Conservation (phyloP, 495 filamentous ascomycete genomes). For the Annulohypoxylon maeteangense region DNA sequence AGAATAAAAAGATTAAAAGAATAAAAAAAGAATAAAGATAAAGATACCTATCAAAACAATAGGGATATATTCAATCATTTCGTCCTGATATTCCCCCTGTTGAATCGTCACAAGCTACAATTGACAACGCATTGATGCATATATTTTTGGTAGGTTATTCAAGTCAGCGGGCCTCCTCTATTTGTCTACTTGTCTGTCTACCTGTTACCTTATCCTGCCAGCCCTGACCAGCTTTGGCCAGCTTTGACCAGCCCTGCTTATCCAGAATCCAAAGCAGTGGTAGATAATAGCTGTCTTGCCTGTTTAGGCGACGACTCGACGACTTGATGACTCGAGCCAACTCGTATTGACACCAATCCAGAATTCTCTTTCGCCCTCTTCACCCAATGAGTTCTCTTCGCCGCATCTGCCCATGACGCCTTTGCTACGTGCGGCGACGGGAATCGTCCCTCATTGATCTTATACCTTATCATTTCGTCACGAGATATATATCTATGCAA, state of each 20-base stretch:
- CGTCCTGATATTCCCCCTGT: slow-evolving; percentile 24
- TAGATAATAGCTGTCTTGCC: background rate
- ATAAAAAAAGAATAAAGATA: background rate
- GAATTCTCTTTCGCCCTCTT: background rate
- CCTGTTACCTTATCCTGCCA: background rate
- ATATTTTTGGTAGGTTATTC: slow-evolving; percentile 32
- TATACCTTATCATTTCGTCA: background rate
- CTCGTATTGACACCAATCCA: slow-evolving; percentile 41
- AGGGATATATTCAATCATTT: slow-evolving; percentile 6
- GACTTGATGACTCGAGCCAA: slow-evolving; percentile 29
- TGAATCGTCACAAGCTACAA: slow-evolving; percentile 39
- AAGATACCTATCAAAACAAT: background rate
- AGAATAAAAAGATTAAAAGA: background rate
- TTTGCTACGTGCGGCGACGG: slow-evolving; percentile 16
- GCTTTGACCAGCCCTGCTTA: background rate
- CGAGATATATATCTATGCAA: slow-evolving; percentile 19
- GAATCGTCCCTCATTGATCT: slow-evolving; percentile 3
- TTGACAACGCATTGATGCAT: slow-evolving; percentile 47
- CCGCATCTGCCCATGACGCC: slow-evolving; percentile 30
- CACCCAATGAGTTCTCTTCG: slow-evolving; percentile 1
- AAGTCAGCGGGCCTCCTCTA: slow-evolving; percentile 39
- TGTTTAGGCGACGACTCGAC: slow-evolving; percentile 25
- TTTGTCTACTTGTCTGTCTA: background rate
- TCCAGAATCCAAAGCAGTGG: background rate
- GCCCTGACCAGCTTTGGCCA: too few species aligned